phyloP scores from a whole-genome alignment of 495 filamentous ascomycete species.

The Podospora didyma region DNA sequence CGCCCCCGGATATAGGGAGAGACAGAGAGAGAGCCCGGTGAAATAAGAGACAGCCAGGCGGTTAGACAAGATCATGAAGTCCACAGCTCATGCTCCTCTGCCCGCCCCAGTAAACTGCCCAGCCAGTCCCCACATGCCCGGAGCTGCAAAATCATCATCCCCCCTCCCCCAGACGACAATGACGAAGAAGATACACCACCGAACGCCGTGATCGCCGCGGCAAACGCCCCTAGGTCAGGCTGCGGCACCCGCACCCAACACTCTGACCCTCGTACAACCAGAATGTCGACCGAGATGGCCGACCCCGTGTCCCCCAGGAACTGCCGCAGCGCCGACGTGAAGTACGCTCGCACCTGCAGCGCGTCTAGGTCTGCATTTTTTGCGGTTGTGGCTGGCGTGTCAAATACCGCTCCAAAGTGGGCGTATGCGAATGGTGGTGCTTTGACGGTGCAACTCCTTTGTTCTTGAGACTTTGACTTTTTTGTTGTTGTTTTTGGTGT shows the following conservation, averaged over 20 bases:
- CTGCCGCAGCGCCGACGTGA: constrained; percentile 68
- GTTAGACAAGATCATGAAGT: constrained; percentile 22
- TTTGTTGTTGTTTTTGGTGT: constrained; percentile 1
- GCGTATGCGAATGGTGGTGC: constrained; percentile 37
- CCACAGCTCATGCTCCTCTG: constrained; percentile 37
- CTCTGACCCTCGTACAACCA: constrained; percentile 54
- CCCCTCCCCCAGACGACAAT: constrained; percentile 8
- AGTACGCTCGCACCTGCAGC: constrained; percentile 68
- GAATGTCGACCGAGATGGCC: constrained; percentile 74
- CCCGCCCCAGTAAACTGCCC: constrained; percentile 36
- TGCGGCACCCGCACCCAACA: constrained; percentile 75
- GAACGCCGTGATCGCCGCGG: constrained; percentile 62
- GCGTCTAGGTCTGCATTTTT: constrained; percentile 56
- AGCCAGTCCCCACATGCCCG: constrained; percentile 44
- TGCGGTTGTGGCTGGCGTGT: constrained; percentile 4
- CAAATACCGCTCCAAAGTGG: constrained; percentile 27
- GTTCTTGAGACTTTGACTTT: constrained; percentile 27
- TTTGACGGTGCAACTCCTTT: constrained; percentile 33
- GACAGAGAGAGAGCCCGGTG: too few species aligned
- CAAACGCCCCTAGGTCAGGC: constrained; percentile 55
- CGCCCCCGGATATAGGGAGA: background rate
- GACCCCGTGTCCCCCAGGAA: constrained; percentile 77
- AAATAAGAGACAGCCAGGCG: too few species aligned
- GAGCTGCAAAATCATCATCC: constrained; percentile 30
- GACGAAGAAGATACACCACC: constrained; percentile 48